These are phyloP conservation scores for Ceratocystiopsis minuta DNA, from an alignment of 2,329 filamentous ascomycete genomes.

Conservation along the genomic window DNA sequence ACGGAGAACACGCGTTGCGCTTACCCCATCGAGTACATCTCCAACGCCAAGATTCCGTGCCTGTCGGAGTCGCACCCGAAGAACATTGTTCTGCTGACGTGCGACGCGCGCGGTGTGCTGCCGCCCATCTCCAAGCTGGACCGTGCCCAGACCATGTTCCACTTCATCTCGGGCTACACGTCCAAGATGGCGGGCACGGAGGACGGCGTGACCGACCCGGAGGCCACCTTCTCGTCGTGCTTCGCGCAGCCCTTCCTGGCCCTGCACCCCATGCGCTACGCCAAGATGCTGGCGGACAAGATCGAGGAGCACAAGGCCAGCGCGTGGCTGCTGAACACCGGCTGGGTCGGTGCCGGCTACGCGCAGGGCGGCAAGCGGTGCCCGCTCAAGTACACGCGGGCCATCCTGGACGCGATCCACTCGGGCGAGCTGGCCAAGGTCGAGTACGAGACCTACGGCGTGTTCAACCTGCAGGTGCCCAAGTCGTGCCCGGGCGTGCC, in stretches of 20 bases:
- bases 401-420: slow-evolving; percentile 97
- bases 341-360: slow-evolving; percentile 85
- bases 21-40: slow-evolving; percentile 98
- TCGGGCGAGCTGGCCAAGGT: slow-evolving; percentile 82
- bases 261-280: slow-evolving; percentile 97
- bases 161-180: slow-evolving; percentile 99
- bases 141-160: slow-evolving; percentile 96
- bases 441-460: slow-evolving; percentile 87
- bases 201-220: slow-evolving; percentile 88
- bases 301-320: slow-evolving; percentile 89
- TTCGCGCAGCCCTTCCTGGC: slow-evolving; percentile 98
- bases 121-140: slow-evolving; percentile 95
- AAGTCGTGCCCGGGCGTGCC: slow-evolving; percentile 81
- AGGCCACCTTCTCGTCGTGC: slow-evolving; percentile 97
- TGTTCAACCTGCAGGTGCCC: slow-evolving; percentile 95
- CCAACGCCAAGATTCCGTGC: slow-evolving; percentile 97
- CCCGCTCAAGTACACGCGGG: slow-evolving; percentile 95
- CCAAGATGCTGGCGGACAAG: slow-evolving; percentile 96
- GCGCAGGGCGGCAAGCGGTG: slow-evolving; percentile 89
- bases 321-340: slow-evolving; percentile 96
- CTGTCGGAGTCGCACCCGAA: slow-evolving; percentile 69
- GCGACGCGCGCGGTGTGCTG: slow-evolving; percentile 91
- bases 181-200: slow-evolving; percentile 99
- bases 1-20: slow-evolving; percentile 92
- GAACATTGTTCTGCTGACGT: slow-evolving; percentile 97